These are phyloP conservation scores for Sequoia sempervirens DNA, from an alignment of 75 land plant genomes.

Conservation along the genomic window DNA sequence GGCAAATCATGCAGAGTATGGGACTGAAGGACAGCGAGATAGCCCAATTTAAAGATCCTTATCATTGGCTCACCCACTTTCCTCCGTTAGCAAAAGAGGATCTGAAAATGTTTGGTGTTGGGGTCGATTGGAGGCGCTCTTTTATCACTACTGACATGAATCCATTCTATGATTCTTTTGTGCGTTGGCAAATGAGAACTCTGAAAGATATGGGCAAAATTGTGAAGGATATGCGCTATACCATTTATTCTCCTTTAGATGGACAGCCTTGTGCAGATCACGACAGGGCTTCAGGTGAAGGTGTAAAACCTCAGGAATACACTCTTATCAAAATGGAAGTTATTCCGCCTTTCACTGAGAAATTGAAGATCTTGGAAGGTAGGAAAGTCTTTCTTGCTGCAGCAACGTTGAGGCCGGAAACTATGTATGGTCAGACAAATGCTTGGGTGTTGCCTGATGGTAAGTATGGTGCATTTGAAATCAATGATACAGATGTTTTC, in stretches of 20 bases:
- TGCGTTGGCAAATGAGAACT: constrained; percentile 76
- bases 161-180: constrained; percentile 81
- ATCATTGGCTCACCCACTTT: constrained; percentile 71
- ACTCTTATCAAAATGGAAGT: constrained; percentile 85
- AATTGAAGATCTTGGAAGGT: constrained; percentile 55
- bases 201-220: constrained; percentile 69
- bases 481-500: constrained; percentile 81
- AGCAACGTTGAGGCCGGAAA: constrained; percentile 91
- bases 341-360: constrained; percentile 56
- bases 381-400: constrained; percentile 77
- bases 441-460: constrained; percentile 90
- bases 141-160: constrained; percentile 88
- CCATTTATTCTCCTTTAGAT: constrained; percentile 80
- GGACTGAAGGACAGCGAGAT: constrained; percentile 66
- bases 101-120: constrained; percentile 72
- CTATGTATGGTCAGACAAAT: constrained; percentile 97
- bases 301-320: constrained; percentile 23
- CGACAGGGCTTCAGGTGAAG: constrained; percentile 91
- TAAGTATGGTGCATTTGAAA: constrained; percentile 88
- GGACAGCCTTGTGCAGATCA: constrained; percentile 96
- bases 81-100: constrained; percentile 74
- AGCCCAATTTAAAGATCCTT: constrained; percentile 55
- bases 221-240: constrained; percentile 59
- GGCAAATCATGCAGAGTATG: constrained; percentile 83
- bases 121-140: constrained; percentile 84